Conservation (phyloP, 345 rosid species). For the Dovyalis caffra region DNA sequence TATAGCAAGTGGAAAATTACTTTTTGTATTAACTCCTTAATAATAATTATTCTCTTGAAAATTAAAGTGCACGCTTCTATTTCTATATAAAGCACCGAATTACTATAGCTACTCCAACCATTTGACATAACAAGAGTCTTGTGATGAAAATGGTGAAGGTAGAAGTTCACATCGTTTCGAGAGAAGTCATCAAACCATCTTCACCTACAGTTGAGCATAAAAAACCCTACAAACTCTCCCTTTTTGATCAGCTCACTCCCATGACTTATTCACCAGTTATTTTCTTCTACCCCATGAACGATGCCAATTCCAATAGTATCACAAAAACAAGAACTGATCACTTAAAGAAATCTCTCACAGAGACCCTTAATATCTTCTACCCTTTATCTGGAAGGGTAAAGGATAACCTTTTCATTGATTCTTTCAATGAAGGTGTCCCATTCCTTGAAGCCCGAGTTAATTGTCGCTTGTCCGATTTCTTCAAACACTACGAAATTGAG, state of each 20-base stretch:
- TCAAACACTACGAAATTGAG: slow-evolving; percentile 12
- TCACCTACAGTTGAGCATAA: neutral
- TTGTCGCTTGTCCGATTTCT: slow-evolving; percentile 12
- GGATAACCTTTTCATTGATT: slow-evolving; percentile 12
- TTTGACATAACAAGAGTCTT: too few species aligned
- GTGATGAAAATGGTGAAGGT: neutral
- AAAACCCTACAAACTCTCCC: slow-evolving; percentile 17
- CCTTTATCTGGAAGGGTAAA: slow-evolving; percentile 20
- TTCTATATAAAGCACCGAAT: too few species aligned
- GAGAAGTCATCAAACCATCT: slow-evolving; percentile 25
- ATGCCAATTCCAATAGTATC: neutral
- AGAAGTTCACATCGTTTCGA: slow-evolving; percentile 14
- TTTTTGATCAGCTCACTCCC: slow-evolving; percentile 28
- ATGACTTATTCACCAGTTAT: slow-evolving; percentile 14
- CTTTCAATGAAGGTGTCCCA: slow-evolving; percentile 25
- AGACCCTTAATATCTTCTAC: slow-evolving; percentile 16
- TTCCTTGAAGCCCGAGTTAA: slow-evolving; percentile 7
- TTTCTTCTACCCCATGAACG: slow-evolving; percentile 15
- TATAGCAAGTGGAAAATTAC: too few species aligned
- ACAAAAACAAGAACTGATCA: neutral
- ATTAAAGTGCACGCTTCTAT: too few species aligned
- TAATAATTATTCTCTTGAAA: too few species aligned
- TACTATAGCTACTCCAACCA: too few species aligned
- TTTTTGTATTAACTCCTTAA: too few species aligned
- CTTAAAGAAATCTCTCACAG: slow-evolving; percentile 19